phyloP scores from a whole-genome alignment of 208 protist species.

The Porcisia deanei region DNA sequence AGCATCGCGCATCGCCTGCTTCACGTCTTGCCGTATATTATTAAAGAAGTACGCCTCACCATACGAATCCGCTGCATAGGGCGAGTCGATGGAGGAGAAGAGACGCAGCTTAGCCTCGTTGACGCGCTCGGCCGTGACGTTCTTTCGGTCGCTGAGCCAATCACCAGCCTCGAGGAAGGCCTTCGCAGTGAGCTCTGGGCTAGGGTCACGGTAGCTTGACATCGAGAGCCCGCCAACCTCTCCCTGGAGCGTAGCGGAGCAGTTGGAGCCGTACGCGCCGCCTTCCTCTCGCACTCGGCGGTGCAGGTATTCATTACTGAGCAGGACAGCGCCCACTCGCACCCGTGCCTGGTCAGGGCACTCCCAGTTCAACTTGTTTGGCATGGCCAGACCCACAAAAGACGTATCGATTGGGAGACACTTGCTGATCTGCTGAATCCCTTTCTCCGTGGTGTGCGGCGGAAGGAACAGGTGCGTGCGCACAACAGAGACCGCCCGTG shows the following conservation, averaged over 20 bases:
- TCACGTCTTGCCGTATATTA: conserved; percentile 60
- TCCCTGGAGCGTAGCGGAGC: conserved; percentile 63
- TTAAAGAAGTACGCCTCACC: conserved; percentile 85
- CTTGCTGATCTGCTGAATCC: conserved; percentile 35
- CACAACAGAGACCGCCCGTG: conserved; percentile 6
- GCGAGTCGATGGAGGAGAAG: conserved; percentile 86
- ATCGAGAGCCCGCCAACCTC: conserved; percentile 83
- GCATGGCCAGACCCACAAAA: conserved; percentile 71
- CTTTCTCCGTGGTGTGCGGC: conserved; percentile 3
- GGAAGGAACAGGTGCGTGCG: conserved; percentile 36
- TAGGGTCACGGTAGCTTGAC: conserved; percentile 91
- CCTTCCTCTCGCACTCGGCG: conserved; percentile 90
- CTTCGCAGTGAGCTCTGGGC: conserved; percentile 56
- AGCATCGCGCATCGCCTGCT: conserved; percentile 78
- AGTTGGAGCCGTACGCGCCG: conserved; percentile 84
- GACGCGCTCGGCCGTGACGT: conserved; percentile 64
- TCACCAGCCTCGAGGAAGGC: conserved; percentile 71
- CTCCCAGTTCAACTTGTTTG: conserved; percentile 61
- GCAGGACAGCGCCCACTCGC: conserved; percentile 72
- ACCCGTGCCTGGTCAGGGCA: conserved; percentile 71
- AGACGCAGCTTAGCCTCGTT: conserved; percentile 89
- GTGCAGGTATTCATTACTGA: conserved; percentile 89
- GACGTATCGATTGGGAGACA: conserved; percentile 84
- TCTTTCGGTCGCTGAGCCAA: conserved; percentile 60
- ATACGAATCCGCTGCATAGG: conserved; percentile 81